Evolutionary conservation across 2,329 filamentous ascomycete genomes (phyloP), one percentile per base, ranked within the genome.

Genomic region (Mycosphaerella sp.): DNA sequence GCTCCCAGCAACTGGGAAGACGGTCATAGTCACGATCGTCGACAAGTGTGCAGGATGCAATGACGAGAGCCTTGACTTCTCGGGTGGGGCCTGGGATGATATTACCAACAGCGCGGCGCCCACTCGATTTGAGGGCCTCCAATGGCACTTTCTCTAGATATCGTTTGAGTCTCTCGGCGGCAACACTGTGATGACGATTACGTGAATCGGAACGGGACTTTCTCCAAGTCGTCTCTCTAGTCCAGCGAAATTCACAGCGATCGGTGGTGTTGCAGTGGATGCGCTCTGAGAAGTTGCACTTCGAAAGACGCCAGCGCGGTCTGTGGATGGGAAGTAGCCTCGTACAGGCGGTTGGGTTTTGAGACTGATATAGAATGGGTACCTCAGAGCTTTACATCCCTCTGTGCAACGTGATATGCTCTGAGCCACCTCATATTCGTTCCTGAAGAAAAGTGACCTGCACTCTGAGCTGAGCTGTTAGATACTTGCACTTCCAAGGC

Each of bases 21-120:
- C 75, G 36, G 74, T 81, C 10, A 79, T 82, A 57, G 75, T 87
- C 21, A 81, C 70, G 16, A 80, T 89, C 6, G 83, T 87, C 5
- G 85, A 89, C 68, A 75, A 83, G 45, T 89, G 85, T 69, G 61
- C 60, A 0, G 75, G 71, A 0, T 81, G 79, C 57, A 59, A 58
- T 21, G 57, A 70, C 8, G 64, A 68, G 21, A 75, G 79, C 60
- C 57, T 81, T 14, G 52, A 50, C 39, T 46, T 54, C 46, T n/a
- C 52, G 7, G 35, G 43, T 4, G 52, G 47, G 8, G 46, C 52
- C 13, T 54, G 44, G 42, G 14, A 47, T 30, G 47, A 49, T 17
- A 41, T 54, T 32, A 50, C 47, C n/a, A 42, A 42, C 17, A 17
- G 28, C 32, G 52, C 46, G 18, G 36, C 32, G 7, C 41, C 48